A percentile compares a stretch with the other conserved stretches of the same genome.
These are phyloP conservation scores for Pichia occidentalis DNA, from an alignment of 805 yeast species.

Conservation along the genomic window DNA sequence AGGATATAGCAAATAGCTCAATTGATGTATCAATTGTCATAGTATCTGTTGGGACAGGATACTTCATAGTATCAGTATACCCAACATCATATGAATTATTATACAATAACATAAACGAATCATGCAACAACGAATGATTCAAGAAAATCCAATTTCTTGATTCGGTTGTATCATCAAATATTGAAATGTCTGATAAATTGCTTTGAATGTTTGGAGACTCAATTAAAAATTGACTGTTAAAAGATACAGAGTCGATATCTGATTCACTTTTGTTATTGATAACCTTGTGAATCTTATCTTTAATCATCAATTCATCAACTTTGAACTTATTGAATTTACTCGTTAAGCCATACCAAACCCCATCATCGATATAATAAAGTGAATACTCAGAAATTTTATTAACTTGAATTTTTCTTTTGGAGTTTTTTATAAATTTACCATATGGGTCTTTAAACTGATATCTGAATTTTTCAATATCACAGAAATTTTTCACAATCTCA, in stretches of 20 bases:
- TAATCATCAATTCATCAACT: slow-evolving; percentile 29
- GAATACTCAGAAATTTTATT: slow-evolving; percentile 21
- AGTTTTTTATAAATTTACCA: slow-evolving; percentile 7
- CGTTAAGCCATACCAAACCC: slow-evolving; percentile 37
- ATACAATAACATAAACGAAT: slow-evolving; percentile 32
- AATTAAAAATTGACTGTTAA: slow-evolving; percentile 24
- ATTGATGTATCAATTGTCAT: slow-evolving; percentile 71
- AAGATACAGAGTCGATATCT: slow-evolving; percentile 24
- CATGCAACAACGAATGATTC: slow-evolving; percentile 36
- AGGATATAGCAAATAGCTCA: slow-evolving; percentile 62
- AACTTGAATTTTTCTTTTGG: slow-evolving; percentile 12
- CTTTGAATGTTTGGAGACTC: slow-evolving; percentile 30
- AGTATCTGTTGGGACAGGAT: slow-evolving; percentile 41
- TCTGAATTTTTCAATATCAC: slow-evolving; percentile 18
- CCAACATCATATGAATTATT: slow-evolving; percentile 24
- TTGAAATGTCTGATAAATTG: slow-evolving; percentile 19
- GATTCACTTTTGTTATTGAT: slow-evolving; percentile 8
- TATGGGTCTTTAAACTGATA: slow-evolving; percentile 7
- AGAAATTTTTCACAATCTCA: slow-evolving; percentile 30
- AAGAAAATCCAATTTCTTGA: slow-evolving; percentile 31
- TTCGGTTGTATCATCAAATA: slow-evolving; percentile 33
- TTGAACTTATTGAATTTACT: slow-evolving; percentile 32
- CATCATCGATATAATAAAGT: slow-evolving; percentile 34
- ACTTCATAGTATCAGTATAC: slow-evolving; percentile 31
- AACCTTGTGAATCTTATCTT: slow-evolving; percentile 6